phyloP scores from a whole-genome alignment of 2,329 filamentous ascomycete genomes.

The Dactylellina haptotyla region DNA sequence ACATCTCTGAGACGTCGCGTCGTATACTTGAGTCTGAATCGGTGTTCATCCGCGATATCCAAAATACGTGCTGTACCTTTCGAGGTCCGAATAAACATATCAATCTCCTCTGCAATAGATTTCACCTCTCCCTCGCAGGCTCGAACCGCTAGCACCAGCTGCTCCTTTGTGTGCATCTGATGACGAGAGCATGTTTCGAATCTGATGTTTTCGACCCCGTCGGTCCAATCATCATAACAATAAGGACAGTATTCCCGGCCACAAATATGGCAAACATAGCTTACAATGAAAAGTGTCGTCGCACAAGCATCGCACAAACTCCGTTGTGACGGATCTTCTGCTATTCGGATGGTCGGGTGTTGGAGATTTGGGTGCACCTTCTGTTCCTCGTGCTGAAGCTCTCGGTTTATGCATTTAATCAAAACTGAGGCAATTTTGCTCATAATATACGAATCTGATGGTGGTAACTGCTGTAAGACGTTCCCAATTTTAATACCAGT shows the following conservation, averaged over 20 bases:
- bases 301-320: constrained; percentile 57
- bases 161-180: constrained; percentile 53
- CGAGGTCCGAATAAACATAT: constrained; percentile 8
- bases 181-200: constrained; percentile 55
- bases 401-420: constrained; percentile 21
- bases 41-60: constrained; percentile 5
- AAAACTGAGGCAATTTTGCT: constrained; percentile 30
- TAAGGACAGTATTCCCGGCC: constrained; percentile 58
- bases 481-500: constrained; percentile 3
- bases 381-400: constrained; percentile 33
- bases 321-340: constrained; percentile 46
- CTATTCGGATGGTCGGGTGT: constrained; percentile 37
- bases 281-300: constrained; percentile 57
- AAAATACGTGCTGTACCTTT: not conserved
- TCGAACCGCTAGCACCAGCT: constrained; percentile 56
- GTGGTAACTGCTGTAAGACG: not conserved
- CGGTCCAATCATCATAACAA: constrained; percentile 57
- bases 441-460: constrained; percentile 35
- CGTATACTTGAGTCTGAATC: constrained; percentile 28
- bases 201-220: constrained; percentile 18
- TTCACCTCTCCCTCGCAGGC: constrained; percentile 55
- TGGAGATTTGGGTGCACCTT: constrained; percentile 8
- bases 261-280: constrained; percentile 58
- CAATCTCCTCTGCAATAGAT: constrained; percentile 40
- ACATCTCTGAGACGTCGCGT: constrained; percentile 8